A percentile compares a stretch with the other conserved stretches of the same genome.
phyloP scores from a whole-genome alignment of 345 rosid genomes.

The Citrus unshiu region DNA sequence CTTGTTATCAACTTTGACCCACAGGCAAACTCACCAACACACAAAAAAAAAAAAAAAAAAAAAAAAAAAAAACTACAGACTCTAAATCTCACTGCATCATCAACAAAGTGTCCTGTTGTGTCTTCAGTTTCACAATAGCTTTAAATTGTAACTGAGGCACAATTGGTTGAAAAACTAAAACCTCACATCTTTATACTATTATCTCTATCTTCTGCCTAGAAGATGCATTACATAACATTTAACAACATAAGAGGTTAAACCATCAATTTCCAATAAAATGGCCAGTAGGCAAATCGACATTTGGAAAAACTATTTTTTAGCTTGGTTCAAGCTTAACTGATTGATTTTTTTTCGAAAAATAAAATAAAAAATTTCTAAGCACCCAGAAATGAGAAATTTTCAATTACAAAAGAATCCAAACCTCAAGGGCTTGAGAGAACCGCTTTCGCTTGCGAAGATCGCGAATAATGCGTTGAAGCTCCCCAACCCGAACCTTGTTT shows the following conservation, averaged over 20 bases:
- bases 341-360: not conserved
- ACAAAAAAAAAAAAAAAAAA: not conserved
- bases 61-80: not conserved
- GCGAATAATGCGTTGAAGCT: slow-evolving; percentile 78
- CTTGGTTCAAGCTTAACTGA: not conserved
- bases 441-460: slow-evolving; percentile 81
- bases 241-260: not conserved
- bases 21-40: not conserved
- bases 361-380: not conserved
- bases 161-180: not conserved
- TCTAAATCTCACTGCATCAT: not conserved
- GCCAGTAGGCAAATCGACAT: not conserved
- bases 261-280: not conserved
- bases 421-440: slow-evolving; percentile 83
- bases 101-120: not conserved
- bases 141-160: not conserved
- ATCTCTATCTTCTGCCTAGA: not conserved
- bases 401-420: slow-evolving; percentile 16
- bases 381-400: slow-evolving; percentile 1
- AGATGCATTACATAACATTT: not conserved
- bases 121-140: not conserved
- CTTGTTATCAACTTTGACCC: not conserved
- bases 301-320: not conserved
- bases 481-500: slow-evolving; percentile 59
- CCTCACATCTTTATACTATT: not conserved